Evolutionary conservation across 495 filamentous ascomycete species (phyloP).

Genomic region (Cryomyces minteri): DNA sequence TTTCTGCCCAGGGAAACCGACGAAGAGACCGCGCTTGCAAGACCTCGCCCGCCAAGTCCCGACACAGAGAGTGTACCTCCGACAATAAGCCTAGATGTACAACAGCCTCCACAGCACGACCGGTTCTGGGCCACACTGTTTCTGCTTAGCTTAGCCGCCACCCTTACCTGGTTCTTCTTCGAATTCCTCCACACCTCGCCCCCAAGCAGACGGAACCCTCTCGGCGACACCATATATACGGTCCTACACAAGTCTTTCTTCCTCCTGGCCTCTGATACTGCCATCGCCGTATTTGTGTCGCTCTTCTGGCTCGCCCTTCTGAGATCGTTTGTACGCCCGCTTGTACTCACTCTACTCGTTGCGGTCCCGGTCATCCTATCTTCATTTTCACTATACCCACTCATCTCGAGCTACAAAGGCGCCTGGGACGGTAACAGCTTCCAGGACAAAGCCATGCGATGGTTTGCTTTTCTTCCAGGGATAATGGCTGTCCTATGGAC

Average conservation of each 20-base stretch:
- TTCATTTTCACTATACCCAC: slow-evolving; percentile 77
- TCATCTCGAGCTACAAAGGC: slow-evolving; percentile 76
- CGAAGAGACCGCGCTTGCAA: slow-evolving; percentile 18
- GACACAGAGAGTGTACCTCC: slow-evolving; percentile 28
- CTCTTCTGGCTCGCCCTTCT: slow-evolving; percentile 81
- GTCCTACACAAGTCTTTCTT: slow-evolving; percentile 76
- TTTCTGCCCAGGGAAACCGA: slow-evolving; percentile 30
- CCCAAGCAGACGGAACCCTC: slow-evolving; percentile 39
- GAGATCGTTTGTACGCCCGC: slow-evolving; percentile 60
- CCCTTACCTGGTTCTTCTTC: slow-evolving; percentile 75
- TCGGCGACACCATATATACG: slow-evolving; percentile 86
- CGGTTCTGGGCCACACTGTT: slow-evolving; percentile 84
- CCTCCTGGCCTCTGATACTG: slow-evolving; percentile 72
- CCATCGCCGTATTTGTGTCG: slow-evolving; percentile 75
- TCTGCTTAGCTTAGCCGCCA: slow-evolving; percentile 59
- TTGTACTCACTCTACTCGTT: slow-evolving; percentile 62
- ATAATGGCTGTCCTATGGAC: slow-evolving; percentile 60
- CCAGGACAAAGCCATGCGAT: slow-evolving; percentile 84
- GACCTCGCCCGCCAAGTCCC: slow-evolving; percentile 26
- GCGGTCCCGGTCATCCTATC: slow-evolving; percentile 71
- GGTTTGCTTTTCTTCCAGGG: slow-evolving; percentile 60
- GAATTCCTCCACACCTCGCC: slow-evolving; percentile 72
- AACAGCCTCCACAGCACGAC: slow-evolving; percentile 52
- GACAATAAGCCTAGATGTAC: slow-evolving; percentile 23
- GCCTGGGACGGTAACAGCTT: slow-evolving; percentile 45